Conservation (phyloP, 1,284 basidiomycete genomes). For the Puccinia triticina region DNA sequence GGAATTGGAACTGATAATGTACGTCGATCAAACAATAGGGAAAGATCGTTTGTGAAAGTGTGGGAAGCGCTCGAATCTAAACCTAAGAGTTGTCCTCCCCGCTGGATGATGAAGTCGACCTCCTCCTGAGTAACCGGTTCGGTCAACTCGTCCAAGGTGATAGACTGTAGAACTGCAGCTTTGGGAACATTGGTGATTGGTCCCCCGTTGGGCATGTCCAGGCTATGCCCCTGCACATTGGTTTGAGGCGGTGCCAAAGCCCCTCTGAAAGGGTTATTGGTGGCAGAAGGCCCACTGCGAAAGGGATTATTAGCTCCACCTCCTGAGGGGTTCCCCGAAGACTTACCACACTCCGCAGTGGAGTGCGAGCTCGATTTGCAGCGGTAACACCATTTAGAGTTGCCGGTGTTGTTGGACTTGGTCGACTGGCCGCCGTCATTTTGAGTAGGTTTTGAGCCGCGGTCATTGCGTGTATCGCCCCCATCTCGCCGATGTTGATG, state of each 20-base stretch:
- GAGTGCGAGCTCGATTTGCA: no score
- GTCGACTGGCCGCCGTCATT: neutral
- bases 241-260: neutral
- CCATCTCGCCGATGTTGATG: neutral
- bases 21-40: neutral
- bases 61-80: slow-evolving; percentile 19
- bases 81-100: neutral
- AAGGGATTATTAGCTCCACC: neutral
- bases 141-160: neutral
- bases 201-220: neutral
- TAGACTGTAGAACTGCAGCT: neutral
- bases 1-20: neutral
- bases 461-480: neutral
- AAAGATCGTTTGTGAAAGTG: slow-evolving; percentile 5
- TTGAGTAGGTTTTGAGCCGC: no score
- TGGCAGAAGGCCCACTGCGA: neutral
- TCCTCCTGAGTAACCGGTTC: neutral
- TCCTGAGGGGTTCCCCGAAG: no score
- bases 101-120: neutral
- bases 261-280: neutral
- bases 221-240: neutral
- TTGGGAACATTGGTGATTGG: neutral
- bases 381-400: no score
- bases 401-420: neutral
- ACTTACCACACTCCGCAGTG: no score